A percentile compares a stretch with the other conserved stretches of the same genome.
Evolutionary conservation across 805 yeast genomes (phyloP).

Genomic region (Candida lessepsii): DNA sequence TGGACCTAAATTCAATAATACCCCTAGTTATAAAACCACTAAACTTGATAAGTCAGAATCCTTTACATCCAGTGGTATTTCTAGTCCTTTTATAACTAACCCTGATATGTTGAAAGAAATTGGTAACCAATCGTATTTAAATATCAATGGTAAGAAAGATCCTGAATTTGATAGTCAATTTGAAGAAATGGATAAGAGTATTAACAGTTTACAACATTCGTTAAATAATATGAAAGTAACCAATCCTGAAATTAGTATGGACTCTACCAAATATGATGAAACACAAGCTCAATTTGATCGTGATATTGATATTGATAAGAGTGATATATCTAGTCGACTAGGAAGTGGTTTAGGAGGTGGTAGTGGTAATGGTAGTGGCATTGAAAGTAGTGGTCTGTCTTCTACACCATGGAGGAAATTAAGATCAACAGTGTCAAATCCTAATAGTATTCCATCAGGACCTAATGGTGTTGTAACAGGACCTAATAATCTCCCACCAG

Average conservation of each 20-base stretch:
- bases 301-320: slow-evolving; percentile 20
- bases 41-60: slow-evolving; percentile 1
- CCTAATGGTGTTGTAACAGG: background rate
- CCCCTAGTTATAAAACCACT: too few relatives aligned
- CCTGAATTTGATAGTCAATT: background rate
- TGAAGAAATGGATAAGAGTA: slow-evolving; percentile 15
- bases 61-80: slow-evolving; percentile 9
- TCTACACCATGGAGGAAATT: slow-evolving; percentile 26
- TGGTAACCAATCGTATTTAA: slow-evolving; percentile 2
- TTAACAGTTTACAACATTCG: slow-evolving; percentile 15
- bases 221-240: slow-evolving; percentile 13
- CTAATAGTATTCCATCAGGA: slow-evolving; percentile 1
- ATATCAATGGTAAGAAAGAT: background rate
- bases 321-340: slow-evolving; percentile 13
- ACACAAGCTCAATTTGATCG: slow-evolving; percentile 23
- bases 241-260: slow-evolving; percentile 7
- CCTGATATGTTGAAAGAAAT: slow-evolving; percentile 15
- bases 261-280: slow-evolving; percentile 19
- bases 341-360: background rate
- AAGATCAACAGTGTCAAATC: slow-evolving; percentile 16
- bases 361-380: too few relatives aligned
- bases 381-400: slow-evolving; percentile 2
- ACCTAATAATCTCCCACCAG: slow-evolving; percentile 10
- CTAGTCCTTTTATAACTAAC: slow-evolving; percentile 21
- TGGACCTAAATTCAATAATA: too few relatives aligned